phyloP scores from a whole-genome alignment of 2,329 filamentous ascomycete species.

The Penicillium vulpinum region DNA sequence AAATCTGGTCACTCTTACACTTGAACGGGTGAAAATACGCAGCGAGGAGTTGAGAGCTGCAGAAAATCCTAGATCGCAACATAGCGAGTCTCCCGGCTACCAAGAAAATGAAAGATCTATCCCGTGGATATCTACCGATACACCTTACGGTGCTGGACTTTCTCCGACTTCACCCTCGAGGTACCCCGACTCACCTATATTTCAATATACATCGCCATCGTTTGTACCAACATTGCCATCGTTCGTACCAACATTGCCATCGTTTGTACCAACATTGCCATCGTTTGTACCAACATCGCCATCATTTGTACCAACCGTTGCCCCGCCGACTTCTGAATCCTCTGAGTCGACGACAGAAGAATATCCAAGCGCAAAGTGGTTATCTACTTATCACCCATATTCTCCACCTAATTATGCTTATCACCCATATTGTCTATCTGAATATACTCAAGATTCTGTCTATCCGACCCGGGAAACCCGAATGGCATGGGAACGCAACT shows the following conservation, averaged over 20 bases:
- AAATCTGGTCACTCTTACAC: constrained; percentile 6
- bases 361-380: constrained; percentile 1
- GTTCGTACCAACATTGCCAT: neutral
- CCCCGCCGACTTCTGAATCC: constrained; percentile 5
- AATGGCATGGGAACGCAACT: constrained; percentile 5
- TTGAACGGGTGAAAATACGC: neutral
- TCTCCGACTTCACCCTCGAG: too few relatives aligned
- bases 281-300: neutral
- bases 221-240: neutral
- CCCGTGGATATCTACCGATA: too few relatives aligned
- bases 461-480: neutral
- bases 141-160: too few relatives aligned
- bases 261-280: neutral
- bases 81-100: neutral
- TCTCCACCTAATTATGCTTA: neutral
- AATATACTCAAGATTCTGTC: neutral
- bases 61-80: neutral
- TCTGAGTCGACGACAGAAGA: constrained; percentile 5
- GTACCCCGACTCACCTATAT: too few relatives aligned
- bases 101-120: constrained; percentile 4
- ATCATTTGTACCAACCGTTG: too few relatives aligned
- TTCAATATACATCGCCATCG: neutral
- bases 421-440: constrained; percentile 1
- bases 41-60: constrained; percentile 1
- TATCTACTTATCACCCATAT: constrained; percentile 7